These are phyloP conservation scores for Claviceps digitariae DNA, from an alignment of 2,329 filamentous ascomycete species.

Conservation along the genomic window DNA sequence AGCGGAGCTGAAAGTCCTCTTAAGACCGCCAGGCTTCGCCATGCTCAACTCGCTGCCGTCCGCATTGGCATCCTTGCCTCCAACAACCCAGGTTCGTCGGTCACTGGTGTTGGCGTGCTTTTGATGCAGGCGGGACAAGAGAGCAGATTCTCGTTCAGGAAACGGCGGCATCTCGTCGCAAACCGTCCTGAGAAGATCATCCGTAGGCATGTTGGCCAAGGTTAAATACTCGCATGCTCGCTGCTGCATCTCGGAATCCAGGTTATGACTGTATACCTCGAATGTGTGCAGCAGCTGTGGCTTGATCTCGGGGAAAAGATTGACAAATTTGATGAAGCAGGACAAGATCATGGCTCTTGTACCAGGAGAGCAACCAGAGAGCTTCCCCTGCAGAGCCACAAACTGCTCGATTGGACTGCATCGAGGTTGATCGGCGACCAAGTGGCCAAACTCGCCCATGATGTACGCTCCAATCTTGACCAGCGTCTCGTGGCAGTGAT, in stretches of 20 bases:
- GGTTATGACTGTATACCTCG: slow-evolving; percentile 79
- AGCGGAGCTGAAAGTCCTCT: slow-evolving; percentile 66
- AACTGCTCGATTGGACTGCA: slow-evolving; percentile 98
- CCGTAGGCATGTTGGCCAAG: slow-evolving; percentile 71
- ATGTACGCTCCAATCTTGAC: slow-evolving; percentile 97
- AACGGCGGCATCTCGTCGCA: slow-evolving; percentile 99
- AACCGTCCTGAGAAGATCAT: slow-evolving; percentile 83
- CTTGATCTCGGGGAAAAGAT: slow-evolving; percentile 96
- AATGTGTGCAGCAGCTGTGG: slow-evolving; percentile 86
- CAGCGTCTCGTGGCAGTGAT: slow-evolving; percentile 90
- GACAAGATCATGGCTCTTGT: slow-evolving; percentile 91
- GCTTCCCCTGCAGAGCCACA: slow-evolving; percentile 78
- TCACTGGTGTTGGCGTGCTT: slow-evolving; percentile 89
- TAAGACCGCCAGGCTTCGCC: slow-evolving; percentile 68
- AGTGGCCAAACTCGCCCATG: slow-evolving; percentile 89
- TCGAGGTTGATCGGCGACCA: slow-evolving; percentile 82
- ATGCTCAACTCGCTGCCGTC: slow-evolving; percentile 69
- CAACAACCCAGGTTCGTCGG: slow-evolving; percentile 95
- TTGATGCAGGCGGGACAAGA: slow-evolving; percentile 84
- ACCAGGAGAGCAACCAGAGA: slow-evolving; percentile 74
- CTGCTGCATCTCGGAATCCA: slow-evolving; percentile 93
- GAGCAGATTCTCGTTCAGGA: slow-evolving; percentile 81
- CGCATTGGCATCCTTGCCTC: slow-evolving; percentile 83
- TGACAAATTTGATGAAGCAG: slow-evolving; percentile 95
- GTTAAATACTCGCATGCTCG: slow-evolving; percentile 89